Percentiles rank a stretch among this genome's conserved stretches.
phyloP scores from a whole-genome alignment of 139 green algal genomes.

The Chlorella sp. region DNA sequence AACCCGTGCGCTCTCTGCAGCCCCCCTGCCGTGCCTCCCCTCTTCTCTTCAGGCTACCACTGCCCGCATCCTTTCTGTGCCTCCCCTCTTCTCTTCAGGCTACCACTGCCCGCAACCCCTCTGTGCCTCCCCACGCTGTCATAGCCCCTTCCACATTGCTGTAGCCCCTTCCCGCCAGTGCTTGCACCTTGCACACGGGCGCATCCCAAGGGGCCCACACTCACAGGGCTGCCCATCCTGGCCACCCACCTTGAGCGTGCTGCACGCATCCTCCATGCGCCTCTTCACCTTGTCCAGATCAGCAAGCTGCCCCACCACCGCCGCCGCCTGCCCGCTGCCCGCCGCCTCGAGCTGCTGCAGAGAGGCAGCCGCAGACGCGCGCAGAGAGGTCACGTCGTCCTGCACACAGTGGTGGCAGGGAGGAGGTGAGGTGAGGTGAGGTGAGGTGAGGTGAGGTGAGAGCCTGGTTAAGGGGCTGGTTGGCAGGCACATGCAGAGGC shows the following conservation, averaged over 20 bases:
- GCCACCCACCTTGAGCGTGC: constrained; percentile 71
- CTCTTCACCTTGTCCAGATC: constrained; percentile 77
- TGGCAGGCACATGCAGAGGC: too few species aligned
- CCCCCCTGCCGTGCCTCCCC: too few species aligned
- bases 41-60: too few species aligned
- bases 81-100: too few species aligned
- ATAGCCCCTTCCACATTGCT: too few species aligned
- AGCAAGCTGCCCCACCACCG: constrained; percentile 51
- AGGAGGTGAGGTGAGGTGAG: neutral
- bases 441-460: neutral
- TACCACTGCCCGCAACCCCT: too few species aligned
- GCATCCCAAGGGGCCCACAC: too few species aligned
- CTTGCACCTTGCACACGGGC: too few species aligned
- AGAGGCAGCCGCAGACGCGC: constrained; percentile 32
- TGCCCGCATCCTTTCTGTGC: too few species aligned
- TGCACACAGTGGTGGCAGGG: constrained; percentile 29
- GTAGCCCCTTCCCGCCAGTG: too few species aligned
- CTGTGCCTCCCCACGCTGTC: too few species aligned
- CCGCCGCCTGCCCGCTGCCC: neutral
- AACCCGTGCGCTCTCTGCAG: too few species aligned
- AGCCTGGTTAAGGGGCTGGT: neutral
- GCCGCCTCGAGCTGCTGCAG: constrained; percentile 39
- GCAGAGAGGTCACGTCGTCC: constrained; percentile 63
- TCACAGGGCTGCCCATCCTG: neutral
- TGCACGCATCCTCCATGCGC: constrained; percentile 85